Percentiles rank a stretch among this genome's conserved stretches.
Conservation (phyloP, 2,329 filamentous ascomycete genomes). For the Cladosporium cucumerinum region DNA sequence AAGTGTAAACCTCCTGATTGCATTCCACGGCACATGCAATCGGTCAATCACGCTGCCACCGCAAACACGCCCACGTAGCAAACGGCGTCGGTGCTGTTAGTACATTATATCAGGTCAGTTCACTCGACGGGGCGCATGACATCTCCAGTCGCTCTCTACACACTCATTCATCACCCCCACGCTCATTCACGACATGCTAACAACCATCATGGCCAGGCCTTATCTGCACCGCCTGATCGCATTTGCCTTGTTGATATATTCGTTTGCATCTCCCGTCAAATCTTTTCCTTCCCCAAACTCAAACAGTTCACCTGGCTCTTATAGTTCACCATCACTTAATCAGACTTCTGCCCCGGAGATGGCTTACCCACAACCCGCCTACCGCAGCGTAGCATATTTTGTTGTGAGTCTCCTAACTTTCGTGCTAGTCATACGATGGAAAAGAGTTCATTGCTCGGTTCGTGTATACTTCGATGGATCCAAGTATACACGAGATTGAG, state of each 20-base stretch:
- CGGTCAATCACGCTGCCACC: not conserved
- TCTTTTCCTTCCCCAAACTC: not conserved
- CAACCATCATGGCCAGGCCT: conserved; percentile 14
- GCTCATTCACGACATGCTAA: not conserved
- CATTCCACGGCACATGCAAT: not conserved
- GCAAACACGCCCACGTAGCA: not conserved
- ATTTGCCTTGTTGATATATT: conserved; percentile 12
- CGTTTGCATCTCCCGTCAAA: not conserved
- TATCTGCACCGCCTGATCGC: conserved; percentile 11
- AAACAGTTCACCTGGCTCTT: not conserved
- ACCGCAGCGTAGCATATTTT: conserved; percentile 13
- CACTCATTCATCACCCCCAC: not conserved
- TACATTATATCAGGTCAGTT: not conserved
- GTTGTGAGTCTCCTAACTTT: conserved; percentile 2
- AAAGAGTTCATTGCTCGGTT: not conserved
- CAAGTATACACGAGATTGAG: not conserved
- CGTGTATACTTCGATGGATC: not conserved
- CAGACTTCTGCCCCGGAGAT: not conserved
- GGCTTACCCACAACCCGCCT: not conserved
- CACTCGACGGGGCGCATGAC: conserved; percentile 7
- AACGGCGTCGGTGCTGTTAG: not conserved
- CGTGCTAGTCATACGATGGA: not conserved
- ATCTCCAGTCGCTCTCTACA: too few relatives aligned
- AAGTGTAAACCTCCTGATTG: conserved; percentile 1
- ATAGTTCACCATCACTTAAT: not conserved